These are phyloP conservation scores for Tricholomella constricta DNA, from an alignment of 768 basidiomycete genomes.

Conservation along the genomic window DNA sequence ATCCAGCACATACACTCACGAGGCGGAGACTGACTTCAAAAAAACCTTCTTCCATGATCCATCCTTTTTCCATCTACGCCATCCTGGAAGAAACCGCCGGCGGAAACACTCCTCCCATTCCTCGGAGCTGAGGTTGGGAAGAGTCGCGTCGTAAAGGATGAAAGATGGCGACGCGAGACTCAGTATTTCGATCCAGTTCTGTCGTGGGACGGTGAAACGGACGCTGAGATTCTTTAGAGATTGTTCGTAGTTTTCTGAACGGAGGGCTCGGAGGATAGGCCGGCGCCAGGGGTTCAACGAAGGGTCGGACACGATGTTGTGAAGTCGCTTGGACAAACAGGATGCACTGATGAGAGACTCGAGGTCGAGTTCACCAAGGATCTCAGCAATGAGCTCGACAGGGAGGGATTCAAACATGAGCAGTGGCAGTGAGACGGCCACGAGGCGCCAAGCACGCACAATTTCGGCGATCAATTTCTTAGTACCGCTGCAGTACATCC, in stretches of 20 bases:
- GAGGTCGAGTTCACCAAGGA: conserved; percentile 70
- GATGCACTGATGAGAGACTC: conserved; percentile 58
- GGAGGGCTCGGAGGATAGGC: conserved; percentile 65
- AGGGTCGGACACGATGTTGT: conserved; percentile 58
- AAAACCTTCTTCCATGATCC: conserved; percentile 65
- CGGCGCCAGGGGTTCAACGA: conserved; percentile 76
- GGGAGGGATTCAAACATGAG: conserved; percentile 57
- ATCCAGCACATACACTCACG: conserved; percentile 4
- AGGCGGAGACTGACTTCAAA: conserved; percentile 51
- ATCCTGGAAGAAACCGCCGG: conserved; percentile 75
- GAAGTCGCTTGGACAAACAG: conserved; percentile 60
- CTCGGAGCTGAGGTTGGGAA: conserved; percentile 62
- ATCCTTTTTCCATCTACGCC: conserved; percentile 69
- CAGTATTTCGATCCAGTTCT: conserved; percentile 81
- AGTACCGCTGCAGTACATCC: too few species aligned
- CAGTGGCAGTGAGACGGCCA: background rate
- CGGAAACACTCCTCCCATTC: conserved; percentile 81
- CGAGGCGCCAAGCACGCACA: background rate
- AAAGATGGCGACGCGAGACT: conserved; percentile 61
- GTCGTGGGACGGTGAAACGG: conserved; percentile 63
- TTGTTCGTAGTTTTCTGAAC: conserved; percentile 45
- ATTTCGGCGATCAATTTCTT: conserved; percentile 1
- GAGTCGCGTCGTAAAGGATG: conserved; percentile 65
- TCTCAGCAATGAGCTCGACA: conserved; percentile 76
- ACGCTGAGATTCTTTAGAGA: conserved; percentile 62